These are phyloP conservation scores for Zymoseptoria passerinii DNA, from an alignment of 2,329 filamentous ascomycete genomes.

Conservation along the genomic window DNA sequence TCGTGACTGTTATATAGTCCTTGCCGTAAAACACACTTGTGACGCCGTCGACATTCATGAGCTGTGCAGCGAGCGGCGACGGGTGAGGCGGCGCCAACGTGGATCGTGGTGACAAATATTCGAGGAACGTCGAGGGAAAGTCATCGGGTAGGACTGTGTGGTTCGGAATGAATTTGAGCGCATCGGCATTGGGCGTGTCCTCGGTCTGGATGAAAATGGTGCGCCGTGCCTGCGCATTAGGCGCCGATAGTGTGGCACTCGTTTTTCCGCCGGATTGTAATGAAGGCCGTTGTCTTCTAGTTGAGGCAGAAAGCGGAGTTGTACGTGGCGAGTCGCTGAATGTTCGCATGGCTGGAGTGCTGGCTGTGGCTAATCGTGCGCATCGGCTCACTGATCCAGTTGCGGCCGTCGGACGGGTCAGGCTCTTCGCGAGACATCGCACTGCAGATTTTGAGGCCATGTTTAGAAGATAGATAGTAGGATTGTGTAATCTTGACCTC, in stretches of 20 bases:
- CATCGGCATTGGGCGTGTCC: constrained; percentile 86
- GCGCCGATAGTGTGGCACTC: constrained; percentile 24
- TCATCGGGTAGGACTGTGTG: constrained; percentile 70
- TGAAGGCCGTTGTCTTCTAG: constrained; percentile 17
- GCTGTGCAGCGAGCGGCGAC: constrained; percentile 79
- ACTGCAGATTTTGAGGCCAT: constrained; percentile 9
- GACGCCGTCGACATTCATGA: constrained; percentile 93
- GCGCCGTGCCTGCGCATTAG: constrained; percentile 37
- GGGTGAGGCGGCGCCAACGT: constrained; percentile 83
- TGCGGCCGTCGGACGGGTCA: constrained; percentile 1
- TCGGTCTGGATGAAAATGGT: constrained; percentile 98
- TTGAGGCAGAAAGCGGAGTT: constrained; percentile 18
- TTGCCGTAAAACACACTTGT: constrained; percentile 86
- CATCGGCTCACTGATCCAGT: neutral
- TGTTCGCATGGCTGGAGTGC: constrained; percentile 1
- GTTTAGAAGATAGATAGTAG: neutral
- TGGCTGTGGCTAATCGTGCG: constrained; percentile 1
- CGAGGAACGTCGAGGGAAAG: constrained; percentile 69
- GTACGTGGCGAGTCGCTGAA: constrained; percentile 17
- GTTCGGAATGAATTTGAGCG: constrained; percentile 90
- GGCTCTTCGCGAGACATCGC: constrained; percentile 3
- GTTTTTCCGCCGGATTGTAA: constrained; percentile 16
- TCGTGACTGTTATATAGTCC: constrained; percentile 96
- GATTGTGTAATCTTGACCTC: neutral
- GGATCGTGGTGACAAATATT: constrained; percentile 82